These are phyloP conservation scores for Penicillium verhagenii DNA, from an alignment of 495 filamentous ascomycete genomes.

Conservation along the genomic window DNA sequence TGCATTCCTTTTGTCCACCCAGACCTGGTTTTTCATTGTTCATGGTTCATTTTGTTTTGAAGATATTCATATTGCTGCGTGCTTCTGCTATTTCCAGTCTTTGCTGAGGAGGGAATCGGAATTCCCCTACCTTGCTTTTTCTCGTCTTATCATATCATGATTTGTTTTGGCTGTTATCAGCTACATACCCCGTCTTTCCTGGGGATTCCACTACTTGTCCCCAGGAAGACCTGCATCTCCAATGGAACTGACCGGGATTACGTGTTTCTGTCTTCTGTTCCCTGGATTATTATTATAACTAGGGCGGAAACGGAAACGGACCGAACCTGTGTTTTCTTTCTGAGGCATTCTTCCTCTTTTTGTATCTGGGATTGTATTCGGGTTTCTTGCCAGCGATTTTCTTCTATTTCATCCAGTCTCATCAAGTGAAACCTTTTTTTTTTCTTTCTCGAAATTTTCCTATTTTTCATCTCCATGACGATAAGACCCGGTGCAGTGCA, in stretches of 20 bases:
- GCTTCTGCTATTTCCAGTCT: neutral
- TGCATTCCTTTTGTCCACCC: constrained; percentile 20
- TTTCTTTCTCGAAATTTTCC: neutral
- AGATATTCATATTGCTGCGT: constrained; percentile 25
- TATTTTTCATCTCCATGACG: neutral
- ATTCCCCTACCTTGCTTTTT: neutral
- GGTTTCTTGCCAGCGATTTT: neutral
- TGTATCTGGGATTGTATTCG: constrained; percentile 2
- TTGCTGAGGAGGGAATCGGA: neutral
- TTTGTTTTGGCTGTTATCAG: constrained; percentile 14
- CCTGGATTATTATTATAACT: neutral
- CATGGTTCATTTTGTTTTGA: neutral
- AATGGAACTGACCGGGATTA: neutral
- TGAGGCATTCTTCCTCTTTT: neutral
- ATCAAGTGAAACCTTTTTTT: neutral
- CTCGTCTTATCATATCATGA: constrained; percentile 2
- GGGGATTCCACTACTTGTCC: neutral
- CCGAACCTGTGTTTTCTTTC: neutral
- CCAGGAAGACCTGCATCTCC: constrained; percentile 16
- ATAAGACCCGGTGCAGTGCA: neutral
- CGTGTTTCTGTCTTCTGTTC: neutral
- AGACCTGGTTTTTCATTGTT: constrained; percentile 7
- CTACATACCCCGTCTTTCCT: constrained; percentile 21
- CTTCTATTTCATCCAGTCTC: neutral
- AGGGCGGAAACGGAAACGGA: neutral